phyloP scores from a whole-genome alignment of 257 asterid genomes.

The Haberlea rhodopensis region DNA sequence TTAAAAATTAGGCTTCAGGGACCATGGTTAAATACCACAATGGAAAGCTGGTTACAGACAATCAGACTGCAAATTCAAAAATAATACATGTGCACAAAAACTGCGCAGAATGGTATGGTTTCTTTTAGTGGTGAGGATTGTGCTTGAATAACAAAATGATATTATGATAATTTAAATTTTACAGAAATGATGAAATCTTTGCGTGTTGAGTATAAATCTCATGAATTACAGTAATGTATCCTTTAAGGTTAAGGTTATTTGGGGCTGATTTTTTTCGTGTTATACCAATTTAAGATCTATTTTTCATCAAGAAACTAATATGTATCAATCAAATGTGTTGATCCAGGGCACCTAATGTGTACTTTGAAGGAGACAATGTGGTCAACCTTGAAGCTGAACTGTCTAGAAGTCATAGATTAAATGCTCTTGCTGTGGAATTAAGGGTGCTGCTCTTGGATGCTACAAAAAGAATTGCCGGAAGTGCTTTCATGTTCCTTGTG shows the following conservation, averaged over 20 bases:
- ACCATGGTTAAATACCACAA: conserved; percentile 65
- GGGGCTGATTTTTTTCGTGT: too few species aligned
- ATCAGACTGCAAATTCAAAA: conserved; percentile 33
- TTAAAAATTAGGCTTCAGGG: conserved; percentile 65
- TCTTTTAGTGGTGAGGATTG: neutral
- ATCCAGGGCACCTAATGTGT: too few species aligned
- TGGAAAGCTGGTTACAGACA: conserved; percentile 50
- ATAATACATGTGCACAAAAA: conserved; percentile 63
- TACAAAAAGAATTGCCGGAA: conserved; percentile 76
- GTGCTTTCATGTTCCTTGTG: conserved; percentile 95
- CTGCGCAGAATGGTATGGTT: conserved; percentile 81
- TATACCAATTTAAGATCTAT: too few species aligned
- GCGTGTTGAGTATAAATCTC: too few species aligned
- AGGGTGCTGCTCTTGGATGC: conserved; percentile 98
- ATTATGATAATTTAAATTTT: too few species aligned
- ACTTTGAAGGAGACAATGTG: too few species aligned
- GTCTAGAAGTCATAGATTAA: conserved; percentile 70
- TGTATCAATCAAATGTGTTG: too few species aligned
- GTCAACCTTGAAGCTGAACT: conserved; percentile 37
- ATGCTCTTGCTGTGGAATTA: conserved; percentile 79
- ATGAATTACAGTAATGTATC: too few species aligned
- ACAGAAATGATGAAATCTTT: neutral
- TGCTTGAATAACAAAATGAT: too few species aligned
- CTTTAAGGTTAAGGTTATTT: too few species aligned
- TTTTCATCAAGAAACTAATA: neutral